phyloP scores from a whole-genome alignment of 2,329 filamentous ascomycete genomes.

The Aspergillus brunneoviolaceus region DNA sequence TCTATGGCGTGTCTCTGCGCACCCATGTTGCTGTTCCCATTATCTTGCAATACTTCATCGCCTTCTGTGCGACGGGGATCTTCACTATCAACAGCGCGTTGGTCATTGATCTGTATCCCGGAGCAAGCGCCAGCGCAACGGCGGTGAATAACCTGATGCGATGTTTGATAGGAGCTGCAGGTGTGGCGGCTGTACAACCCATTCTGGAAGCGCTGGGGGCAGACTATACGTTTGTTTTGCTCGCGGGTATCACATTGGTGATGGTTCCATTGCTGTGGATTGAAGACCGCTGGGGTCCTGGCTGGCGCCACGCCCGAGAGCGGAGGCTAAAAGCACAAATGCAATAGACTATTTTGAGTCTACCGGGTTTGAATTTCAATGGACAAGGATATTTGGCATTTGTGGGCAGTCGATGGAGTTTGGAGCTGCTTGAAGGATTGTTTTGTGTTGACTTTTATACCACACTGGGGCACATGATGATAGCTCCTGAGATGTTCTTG shows the following conservation, averaged over 20 bases:
- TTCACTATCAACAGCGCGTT: conserved; percentile 39
- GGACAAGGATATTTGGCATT: no score
- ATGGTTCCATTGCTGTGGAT: conserved; percentile 26
- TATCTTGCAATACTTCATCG: conserved; percentile 41
- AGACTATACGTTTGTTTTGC: conserved; percentile 26
- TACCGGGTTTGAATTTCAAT: neutral
- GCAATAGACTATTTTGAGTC: neutral
- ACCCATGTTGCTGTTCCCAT: conserved; percentile 36
- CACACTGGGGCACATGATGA: neutral
- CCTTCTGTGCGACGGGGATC: conserved; percentile 34
- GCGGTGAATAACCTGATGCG: conserved; percentile 40
- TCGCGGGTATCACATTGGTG: conserved; percentile 28
- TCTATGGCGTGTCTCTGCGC: conserved; percentile 32
- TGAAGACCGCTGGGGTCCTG: conserved; percentile 28
- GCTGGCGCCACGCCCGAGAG: conserved; percentile 27
- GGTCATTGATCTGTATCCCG: conserved; percentile 40
- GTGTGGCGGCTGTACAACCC: conserved; percentile 32
- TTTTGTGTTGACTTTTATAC: neutral
- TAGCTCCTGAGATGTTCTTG: neutral
- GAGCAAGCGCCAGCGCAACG: conserved; percentile 35
- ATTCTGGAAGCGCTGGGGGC: conserved; percentile 36
- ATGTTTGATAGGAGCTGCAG: conserved; percentile 38
- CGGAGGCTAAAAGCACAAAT: conserved; percentile 4
- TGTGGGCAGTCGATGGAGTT: neutral
- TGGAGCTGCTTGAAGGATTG: neutral